These are phyloP conservation scores for Epichloe bromicola DNA, from an alignment of 2,329 filamentous ascomycete genomes.

Conservation along the genomic window DNA sequence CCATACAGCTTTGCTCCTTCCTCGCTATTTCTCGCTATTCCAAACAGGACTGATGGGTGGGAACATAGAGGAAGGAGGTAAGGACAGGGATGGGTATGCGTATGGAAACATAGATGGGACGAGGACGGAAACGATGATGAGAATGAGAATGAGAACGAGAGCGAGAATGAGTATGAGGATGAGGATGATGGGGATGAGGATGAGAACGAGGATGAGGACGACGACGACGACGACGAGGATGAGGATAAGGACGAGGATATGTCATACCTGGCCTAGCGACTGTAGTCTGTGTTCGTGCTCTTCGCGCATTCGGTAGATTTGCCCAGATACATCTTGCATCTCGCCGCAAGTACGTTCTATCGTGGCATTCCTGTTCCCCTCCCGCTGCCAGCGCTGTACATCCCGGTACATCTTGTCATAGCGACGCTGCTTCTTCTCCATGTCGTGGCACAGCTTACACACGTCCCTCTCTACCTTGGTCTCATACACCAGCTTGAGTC, in stretches of 20 bases:
- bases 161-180: background rate
- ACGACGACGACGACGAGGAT: background rate
- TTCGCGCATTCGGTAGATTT: constrained; percentile 38
- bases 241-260: background rate
- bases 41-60: background rate
- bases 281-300: constrained; percentile 24
- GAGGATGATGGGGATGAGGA: background rate
- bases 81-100: background rate
- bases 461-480: constrained; percentile 50
- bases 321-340: constrained; percentile 50
- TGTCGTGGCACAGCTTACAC: constrained; percentile 82
- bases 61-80: background rate
- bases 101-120: no score
- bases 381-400: constrained; percentile 62
- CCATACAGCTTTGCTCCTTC: constrained; percentile 5
- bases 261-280: constrained; percentile 20
- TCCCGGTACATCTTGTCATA: constrained; percentile 62
- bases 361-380: constrained; percentile 60
- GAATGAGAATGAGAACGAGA: no score
- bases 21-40: constrained; percentile 2
- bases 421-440: constrained; percentile 70
- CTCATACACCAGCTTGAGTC: constrained; percentile 76
- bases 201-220: background rate
- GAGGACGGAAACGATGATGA: no score
- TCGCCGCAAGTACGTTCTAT: constrained; percentile 60